Conservation (phyloP, 1,139 yeast species). For the Hyphopichia buzzinii region DNA sequence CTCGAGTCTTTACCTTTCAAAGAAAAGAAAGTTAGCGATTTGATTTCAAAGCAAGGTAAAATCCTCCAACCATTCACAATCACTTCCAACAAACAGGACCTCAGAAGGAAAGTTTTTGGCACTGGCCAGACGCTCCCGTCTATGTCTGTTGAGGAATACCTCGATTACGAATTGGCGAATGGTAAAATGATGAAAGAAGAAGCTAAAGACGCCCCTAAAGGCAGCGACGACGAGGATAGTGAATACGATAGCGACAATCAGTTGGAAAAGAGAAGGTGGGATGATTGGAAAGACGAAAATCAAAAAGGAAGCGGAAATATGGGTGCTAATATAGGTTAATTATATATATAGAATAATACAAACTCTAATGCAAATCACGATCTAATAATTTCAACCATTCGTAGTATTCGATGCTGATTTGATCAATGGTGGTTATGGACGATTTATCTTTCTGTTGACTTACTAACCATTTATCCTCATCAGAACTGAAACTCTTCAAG, state of each 20-base stretch:
- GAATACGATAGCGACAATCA: constrained; percentile 50
- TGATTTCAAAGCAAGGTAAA: constrained; percentile 68
- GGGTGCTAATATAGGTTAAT: constrained; percentile 67
- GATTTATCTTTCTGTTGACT: constrained; percentile 19
- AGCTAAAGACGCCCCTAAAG: constrained; percentile 24
- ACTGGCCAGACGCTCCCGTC: constrained; percentile 94
- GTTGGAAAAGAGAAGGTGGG: constrained; percentile 76
- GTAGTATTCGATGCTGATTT: constrained; percentile 30
- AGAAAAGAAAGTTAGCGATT: constrained; percentile 26
- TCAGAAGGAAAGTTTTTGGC: constrained; percentile 71
- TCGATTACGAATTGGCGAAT: constrained; percentile 79
- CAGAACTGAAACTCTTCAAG: constrained; percentile 41
- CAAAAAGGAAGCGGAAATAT: constrained; percentile 91
- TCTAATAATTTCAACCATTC: constrained; percentile 36
- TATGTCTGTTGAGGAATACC: constrained; percentile 89
- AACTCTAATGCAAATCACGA: constrained; percentile 15
- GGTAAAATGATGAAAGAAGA: constrained; percentile 73
- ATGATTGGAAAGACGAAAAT: constrained; percentile 84
- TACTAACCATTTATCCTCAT: constrained; percentile 59
- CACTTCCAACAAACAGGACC: constrained; percentile 55
- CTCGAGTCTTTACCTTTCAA: constrained; percentile 43
- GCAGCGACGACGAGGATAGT: constrained; percentile 30
- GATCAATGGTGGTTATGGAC: constrained; percentile 28
- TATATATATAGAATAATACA: background rate
- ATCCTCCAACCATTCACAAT: constrained; percentile 84